A percentile compares a stretch with the other conserved stretches of the same genome.
phyloP scores from a whole-genome alignment of 2,329 filamentous ascomycete genomes.

The Alternaria infectoria region DNA sequence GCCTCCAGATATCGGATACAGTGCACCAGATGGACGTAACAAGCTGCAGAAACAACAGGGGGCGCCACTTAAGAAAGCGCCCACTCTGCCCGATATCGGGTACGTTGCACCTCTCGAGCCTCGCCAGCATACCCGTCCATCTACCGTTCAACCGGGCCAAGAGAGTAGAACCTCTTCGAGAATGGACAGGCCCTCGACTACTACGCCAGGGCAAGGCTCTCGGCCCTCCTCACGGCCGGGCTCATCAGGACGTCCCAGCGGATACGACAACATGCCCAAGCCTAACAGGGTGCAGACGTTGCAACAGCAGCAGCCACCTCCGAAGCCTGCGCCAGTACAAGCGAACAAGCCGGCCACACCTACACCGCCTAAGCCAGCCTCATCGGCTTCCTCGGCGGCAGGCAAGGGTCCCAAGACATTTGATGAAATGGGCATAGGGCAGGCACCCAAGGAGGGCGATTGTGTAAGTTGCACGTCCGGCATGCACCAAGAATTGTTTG shows the following conservation, averaged over 20 bases:
- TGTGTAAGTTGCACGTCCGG: conserved; percentile 69
- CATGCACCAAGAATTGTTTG: background rate
- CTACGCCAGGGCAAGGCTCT: conserved; percentile 23
- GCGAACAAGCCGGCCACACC: conserved; percentile 30
- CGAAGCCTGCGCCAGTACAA: conserved; percentile 23
- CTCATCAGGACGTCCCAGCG: conserved; percentile 38
- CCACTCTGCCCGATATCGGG: conserved; percentile 46
- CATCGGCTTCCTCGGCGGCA: conserved; percentile 45
- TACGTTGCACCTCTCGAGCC: conserved; percentile 46
- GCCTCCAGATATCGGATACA: conserved; percentile 52
- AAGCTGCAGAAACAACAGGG: conserved; percentile 50
- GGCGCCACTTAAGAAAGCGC: conserved; percentile 38
- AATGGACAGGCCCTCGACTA: conserved; percentile 32
- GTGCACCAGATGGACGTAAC: conserved; percentile 52
- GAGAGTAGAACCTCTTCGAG: conserved; percentile 39
- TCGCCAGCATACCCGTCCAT: conserved; percentile 44
- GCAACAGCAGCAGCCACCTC: conserved; percentile 27
- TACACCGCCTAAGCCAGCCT: conserved; percentile 38
- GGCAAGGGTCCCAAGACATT: conserved; percentile 91
- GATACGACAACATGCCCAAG: conserved; percentile 33
- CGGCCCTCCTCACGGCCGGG: conserved; percentile 32
- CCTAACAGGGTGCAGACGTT: conserved; percentile 30
- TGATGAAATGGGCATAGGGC: conserved; percentile 95
- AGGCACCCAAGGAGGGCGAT: conserved; percentile 81
- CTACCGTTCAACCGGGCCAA: conserved; percentile 43